Evolutionary conservation across 2,329 filamentous ascomycete species (phyloP), one percentile per base, ranked within the genome.

Genomic region (Endothia cerciana): DNA sequence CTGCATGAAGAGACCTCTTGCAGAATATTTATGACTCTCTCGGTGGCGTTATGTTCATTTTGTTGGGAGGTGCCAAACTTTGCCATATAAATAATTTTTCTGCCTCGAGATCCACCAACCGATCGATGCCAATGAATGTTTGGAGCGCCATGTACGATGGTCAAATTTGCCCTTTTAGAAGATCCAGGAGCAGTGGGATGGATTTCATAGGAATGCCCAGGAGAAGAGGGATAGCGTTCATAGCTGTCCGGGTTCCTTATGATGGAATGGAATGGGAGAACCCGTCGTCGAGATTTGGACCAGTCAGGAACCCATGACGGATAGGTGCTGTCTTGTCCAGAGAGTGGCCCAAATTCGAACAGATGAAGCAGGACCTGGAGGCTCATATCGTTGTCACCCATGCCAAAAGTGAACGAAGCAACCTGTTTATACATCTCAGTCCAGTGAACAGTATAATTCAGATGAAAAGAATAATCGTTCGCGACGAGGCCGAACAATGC

Each of bases 301-400:
- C 56, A 59, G 56, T 59, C 30, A 11, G 56, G 56, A 30, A 59
- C 56, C 56, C 56, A 59, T 22, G 56, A 59, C 17, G 56, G 56
- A 40, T 40, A 59, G 19, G 3, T 36, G 25, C 1, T 28, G 10
- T 40, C 30, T 13, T 25, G 28, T 43, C n/a, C 15, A 13, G 56
- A 59, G 8, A 59, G 15, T 8, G 3, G 2, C 10, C 56, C 56
- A 13, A 59, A 59, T 43, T 59, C 56, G 19, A 59, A 59, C 11
- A 59, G 25, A n/a, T 59, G 56, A 30, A 36, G 33, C 3, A 59
- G 56, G 6, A 59, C 19, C 1, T 59, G 56, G 17, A 59, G 40
- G 17, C 7, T 19, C 3, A n/a, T 59, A 40, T 59, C 56, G 25
- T 59, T 59, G 6, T 40, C 33, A 40, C 33, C 33, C 33, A 40